These are phyloP conservation scores for Clavispora asparagi DNA, from an alignment of 805 yeast genomes.

Conservation along the genomic window DNA sequence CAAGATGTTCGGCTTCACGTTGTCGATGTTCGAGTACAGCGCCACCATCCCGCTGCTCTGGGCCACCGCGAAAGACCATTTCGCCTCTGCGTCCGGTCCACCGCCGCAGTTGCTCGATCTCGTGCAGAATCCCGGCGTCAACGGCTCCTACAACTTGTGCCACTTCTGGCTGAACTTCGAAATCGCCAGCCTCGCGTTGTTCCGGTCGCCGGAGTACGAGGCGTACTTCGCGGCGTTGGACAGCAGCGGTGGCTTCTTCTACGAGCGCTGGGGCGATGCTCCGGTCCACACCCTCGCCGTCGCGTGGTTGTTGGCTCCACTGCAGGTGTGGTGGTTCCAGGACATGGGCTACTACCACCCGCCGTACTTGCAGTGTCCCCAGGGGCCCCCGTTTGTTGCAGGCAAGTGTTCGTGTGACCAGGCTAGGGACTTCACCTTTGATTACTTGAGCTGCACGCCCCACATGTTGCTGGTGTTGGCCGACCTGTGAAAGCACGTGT, in stretches of 20 bases:
- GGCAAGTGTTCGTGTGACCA: constrained; percentile 6
- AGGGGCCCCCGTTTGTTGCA: neutral
- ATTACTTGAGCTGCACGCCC: constrained; percentile 9
- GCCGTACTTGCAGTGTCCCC: constrained; percentile 3
- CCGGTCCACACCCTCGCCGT: constrained; percentile 3
- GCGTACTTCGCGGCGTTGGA: constrained; percentile 1
- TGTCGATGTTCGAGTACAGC: constrained; percentile 58
- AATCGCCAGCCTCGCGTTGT: neutral
- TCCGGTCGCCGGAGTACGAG: neutral
- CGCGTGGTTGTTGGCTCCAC: neutral
- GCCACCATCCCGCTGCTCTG: constrained; percentile 62
- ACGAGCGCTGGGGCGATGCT: constrained; percentile 5
- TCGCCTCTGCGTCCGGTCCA: neutral
- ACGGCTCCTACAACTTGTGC: constrained; percentile 1
- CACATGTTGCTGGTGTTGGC: constrained; percentile 3
- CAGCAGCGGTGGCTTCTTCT: constrained; percentile 1
- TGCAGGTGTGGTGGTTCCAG: constrained; percentile 1
- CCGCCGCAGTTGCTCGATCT: neutral
- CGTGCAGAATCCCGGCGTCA: neutral
- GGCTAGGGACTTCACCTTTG: constrained; percentile 2
- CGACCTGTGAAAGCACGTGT: too few relatives aligned
- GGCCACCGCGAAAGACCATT: constrained; percentile 20
- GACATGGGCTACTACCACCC: constrained; percentile 2
- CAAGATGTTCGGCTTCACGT: constrained; percentile 62
- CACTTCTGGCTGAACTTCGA: constrained; percentile 4